Base-by-base conservation (phyloP, 148 eudicot species). In the Silene latifolia region DNA sequence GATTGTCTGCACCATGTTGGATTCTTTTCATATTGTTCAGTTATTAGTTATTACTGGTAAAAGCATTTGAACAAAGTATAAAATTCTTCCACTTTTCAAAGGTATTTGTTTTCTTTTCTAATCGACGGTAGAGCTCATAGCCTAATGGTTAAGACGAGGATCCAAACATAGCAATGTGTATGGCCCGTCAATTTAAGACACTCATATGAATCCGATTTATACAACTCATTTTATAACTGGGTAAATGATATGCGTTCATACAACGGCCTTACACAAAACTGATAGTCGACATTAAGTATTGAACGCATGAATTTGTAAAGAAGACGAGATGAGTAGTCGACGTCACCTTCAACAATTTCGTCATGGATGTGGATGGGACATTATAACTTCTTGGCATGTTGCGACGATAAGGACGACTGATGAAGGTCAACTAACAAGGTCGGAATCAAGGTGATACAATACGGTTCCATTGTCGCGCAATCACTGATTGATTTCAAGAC, bases 1-100 rank as follows among this genome's bases (percentile, higher is more conserved):
- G 25, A 23, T 67, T 63, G 42, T 35, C 3, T 67, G 6, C 24
- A 42, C 23, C 53, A 42, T 18, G 25, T 67, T 64, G 20, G 68
- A 17, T 67, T 42, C 70, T 67, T 64, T 64, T 15, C 68, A 64
- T 39, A 64, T 17, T 64, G 44, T 64, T 64, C 44, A 15, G 68
- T 64, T 64, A 64, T 64, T 64, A 64, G 68, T 64, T 64, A 64
- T 29, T 64, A 29, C 46, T 25, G 42, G 67, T 63, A n/a, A 14
- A 64, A 8, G 29, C 46, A 17, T 64, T 27, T 35, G 39, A 15
- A 32, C 29, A 29, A 25, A 25, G 7, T 14, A 27, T 27, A 20
- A 11, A 18, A 27, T 64, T 10, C 42, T 14, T 32, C 42, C 68
- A 32, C 19, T 12, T 29, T 51, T 51, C 56, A 13, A 23, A 20